Evolutionary conservation across 1,284 basidiomycete species (phyloP), one percentile per base, ranked within the genome.

Genomic region (Ganoderma lucidum): DNA sequence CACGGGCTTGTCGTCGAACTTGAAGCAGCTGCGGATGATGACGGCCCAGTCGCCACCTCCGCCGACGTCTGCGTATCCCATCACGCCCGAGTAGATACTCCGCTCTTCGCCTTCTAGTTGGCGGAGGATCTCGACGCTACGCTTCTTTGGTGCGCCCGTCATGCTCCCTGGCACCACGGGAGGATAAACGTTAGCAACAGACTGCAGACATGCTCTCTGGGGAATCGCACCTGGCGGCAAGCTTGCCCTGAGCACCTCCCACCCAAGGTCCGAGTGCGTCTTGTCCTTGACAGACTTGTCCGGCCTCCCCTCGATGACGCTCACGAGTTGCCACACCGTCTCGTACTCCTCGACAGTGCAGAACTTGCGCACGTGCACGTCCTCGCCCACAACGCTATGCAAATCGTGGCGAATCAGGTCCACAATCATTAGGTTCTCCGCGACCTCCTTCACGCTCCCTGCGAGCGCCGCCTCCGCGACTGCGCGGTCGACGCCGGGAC

Each of bases 341-440:
- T 95, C 90, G 78, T 97, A 98, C 74, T 95, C 94, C 79, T 99
- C 97, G 9, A 99, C 89, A 1, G 83, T 83, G 81, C 97, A 98
- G 74, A 99, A 93, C 72, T 95, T 90, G 64, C 90, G 93, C 1
- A 98, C 96, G 6, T 86, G 79, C 6, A 99, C 96, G 63, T 92
- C 79, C 78, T 94, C 80, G 72, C 94, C 84, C 74, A 98, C 83
- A 77, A 95, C 83, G 77, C 90, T 81, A 84, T 93, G 90, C 41
- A 99, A 84, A 81, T 99, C 97, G 69, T 98, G 95, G 17, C 96
- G 90, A 75, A 98, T 98, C 53, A 99, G 87, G 78, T 99, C 97
- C 30, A 98, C 97, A 74, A 99, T 99, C 97, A 99, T 99, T 65
- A 99, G 82, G 78, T 99, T 99, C 82, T 99, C 97, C 0, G 97